Conservation (phyloP, 306 rosid species). For the Delonix regia region DNA sequence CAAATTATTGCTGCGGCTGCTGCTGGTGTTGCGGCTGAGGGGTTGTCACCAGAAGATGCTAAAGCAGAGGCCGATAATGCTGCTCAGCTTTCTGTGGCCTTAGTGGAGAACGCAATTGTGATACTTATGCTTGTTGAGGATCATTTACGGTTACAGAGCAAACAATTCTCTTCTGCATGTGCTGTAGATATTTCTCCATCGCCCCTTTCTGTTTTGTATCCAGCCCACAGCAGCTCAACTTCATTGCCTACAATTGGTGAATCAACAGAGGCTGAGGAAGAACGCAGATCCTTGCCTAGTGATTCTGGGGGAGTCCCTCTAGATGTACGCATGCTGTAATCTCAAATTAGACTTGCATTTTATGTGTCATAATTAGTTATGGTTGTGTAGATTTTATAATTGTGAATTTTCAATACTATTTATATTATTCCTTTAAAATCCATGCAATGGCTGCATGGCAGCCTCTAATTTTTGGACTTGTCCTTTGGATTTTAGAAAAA, state of each 20-base stretch:
- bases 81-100: constrained; percentile 90
- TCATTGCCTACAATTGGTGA: constrained; percentile 46
- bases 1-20: constrained; percentile 95
- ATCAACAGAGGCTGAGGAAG: constrained; percentile 51
- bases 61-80: constrained; percentile 93
- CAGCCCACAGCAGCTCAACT: constrained; percentile 51
- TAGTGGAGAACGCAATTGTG: constrained; percentile 96
- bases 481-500: constrained; percentile 16
- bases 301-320: constrained; percentile 71
- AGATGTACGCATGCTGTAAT: constrained; percentile 62
- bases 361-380: constrained; percentile 9
- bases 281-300: constrained; percentile 53
- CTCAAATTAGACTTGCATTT: constrained; percentile 30
- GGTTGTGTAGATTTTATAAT: constrained; percentile 26
- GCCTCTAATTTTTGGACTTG: constrained; percentile 16
- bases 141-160: constrained; percentile 92
- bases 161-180: constrained; percentile 60
- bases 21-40: constrained; percentile 95
- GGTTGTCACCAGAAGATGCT: constrained; percentile 79
- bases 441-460: constrained; percentile 27
- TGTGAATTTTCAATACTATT: constrained; percentile 15
- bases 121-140: constrained; percentile 99
- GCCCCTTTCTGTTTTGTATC: constrained; percentile 77
- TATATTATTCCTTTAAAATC: constrained; percentile 21
- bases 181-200: constrained; percentile 69